Evolutionary conservation across 2,329 filamentous ascomycete genomes (phyloP), one percentile per base, ranked within the genome.

Genomic region (Cladosporium sp.): DNA sequence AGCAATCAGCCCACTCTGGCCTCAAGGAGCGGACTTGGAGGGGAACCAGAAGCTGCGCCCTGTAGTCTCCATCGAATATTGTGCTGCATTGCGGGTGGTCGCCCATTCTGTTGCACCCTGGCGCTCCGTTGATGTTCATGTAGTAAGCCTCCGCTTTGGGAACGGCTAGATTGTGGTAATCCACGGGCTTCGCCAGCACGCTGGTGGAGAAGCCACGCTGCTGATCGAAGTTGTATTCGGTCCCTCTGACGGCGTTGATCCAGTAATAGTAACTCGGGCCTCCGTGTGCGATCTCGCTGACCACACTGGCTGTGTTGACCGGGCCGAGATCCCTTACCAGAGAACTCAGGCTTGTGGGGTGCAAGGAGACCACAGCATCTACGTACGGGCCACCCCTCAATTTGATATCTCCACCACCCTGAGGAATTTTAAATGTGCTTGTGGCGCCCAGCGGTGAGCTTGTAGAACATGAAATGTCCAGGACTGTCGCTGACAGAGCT

Each of bases 71-170:
- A 18, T 65, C 63, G 56, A 52, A 65, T 16, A 65, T 65, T 7
- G 63, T 65, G 63, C 57, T 65, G 31, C 63, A 65, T 14, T 65
- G 46, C 18, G 63, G 63, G 26, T 65, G 63, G n/a, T 44, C 55
- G 14, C 63, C 63, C 33, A 58, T 46, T 5, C 55, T 31, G 18
- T 65, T 65, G 46, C 63, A 65, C 11, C 63, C 63, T 29, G 52
- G 52, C 16, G 62, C 49, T 3, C 52, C 62, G 35, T 64, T 64
- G 62, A 64, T 64, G 23, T 64, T 64, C 53, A 64, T 33, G 28
- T 64, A 64, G 18, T 64, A 64, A 21, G 62, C 62, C 26, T 56
- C 52, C 2, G 62, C 52, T 21, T 37, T 12, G 3, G 62, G 62
- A 12, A 64, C 62, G 2, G 40, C 29, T 6, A 64, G 28, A 21